A percentile compares a stretch with the other conserved stretches of the same genome.
phyloP scores from a whole-genome alignment of 305 asterid genomes.

The Salvia sclarea region DNA sequence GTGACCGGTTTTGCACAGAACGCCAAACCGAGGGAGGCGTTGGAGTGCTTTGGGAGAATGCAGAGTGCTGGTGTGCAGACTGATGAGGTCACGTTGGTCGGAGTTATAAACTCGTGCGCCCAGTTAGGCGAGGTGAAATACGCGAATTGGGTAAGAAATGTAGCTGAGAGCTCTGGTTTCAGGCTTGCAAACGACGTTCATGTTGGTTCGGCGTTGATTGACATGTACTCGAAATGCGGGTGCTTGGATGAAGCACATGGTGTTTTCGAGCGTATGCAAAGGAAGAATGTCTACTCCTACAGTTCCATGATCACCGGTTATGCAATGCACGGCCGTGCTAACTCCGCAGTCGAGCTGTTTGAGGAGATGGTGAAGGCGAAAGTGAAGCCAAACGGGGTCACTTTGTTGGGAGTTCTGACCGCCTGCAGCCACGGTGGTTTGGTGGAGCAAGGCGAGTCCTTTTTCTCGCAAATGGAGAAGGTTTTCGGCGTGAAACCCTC shows the following conservation, averaged over 20 bases:
- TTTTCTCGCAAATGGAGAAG: slow-evolving; percentile 59
- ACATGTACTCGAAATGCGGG: slow-evolving; percentile 85
- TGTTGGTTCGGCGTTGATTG: slow-evolving; percentile 78
- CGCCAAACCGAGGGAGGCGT: slow-evolving; percentile 68
- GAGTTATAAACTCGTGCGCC: slow-evolving; percentile 77
- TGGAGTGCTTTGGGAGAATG: slow-evolving; percentile 69
- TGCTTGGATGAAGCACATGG: slow-evolving; percentile 57
- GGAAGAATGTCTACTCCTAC: slow-evolving; percentile 63
- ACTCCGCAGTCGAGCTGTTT: slow-evolving; percentile 53
- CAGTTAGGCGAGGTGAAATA: slow-evolving; percentile 60
- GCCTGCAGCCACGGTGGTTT: slow-evolving; percentile 84
- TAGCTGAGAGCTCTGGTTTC: slow-evolving; percentile 57
- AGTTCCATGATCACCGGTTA: slow-evolving; percentile 76
- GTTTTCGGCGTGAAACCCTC: slow-evolving; percentile 44
- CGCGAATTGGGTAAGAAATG: slow-evolving; percentile 56
- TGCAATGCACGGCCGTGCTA: slow-evolving; percentile 68
- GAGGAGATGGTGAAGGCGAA: slow-evolving; percentile 64
- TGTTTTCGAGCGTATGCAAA: slow-evolving; percentile 48
- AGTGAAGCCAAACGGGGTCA: slow-evolving; percentile 62
- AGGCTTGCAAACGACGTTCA: slow-evolving; percentile 46
- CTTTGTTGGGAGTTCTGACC: slow-evolving; percentile 69
- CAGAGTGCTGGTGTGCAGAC: slow-evolving; percentile 53
- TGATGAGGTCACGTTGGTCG: slow-evolving; percentile 67
- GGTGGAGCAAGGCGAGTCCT: slow-evolving; percentile 49
- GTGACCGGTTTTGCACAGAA: slow-evolving; percentile 79